Conservation (phyloP, 495 filamentous ascomycete genomes). For the Penicillium lividum region DNA sequence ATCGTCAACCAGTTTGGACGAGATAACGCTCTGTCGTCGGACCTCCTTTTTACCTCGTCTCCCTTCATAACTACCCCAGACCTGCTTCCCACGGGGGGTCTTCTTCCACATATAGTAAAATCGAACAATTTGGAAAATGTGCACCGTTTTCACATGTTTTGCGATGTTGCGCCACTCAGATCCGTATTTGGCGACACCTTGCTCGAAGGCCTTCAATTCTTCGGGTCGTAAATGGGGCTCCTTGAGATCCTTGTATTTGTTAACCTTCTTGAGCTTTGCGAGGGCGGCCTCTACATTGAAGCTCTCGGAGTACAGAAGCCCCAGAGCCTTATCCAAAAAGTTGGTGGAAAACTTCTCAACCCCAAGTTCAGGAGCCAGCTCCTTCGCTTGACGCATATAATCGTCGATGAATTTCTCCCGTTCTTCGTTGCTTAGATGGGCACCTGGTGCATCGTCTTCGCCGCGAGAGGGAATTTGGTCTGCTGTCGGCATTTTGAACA, state of each 20-base stretch:
- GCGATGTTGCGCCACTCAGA: constrained; percentile 85
- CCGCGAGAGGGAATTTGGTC: constrained; percentile 47
- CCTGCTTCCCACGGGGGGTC: constrained; percentile 74
- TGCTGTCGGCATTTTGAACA: constrained; percentile 54
- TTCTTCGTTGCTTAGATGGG: constrained; percentile 40
- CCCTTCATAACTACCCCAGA: constrained; percentile 87
- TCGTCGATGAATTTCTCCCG: constrained; percentile 63
- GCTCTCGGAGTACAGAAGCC: constrained; percentile 67
- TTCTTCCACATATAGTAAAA: constrained; percentile 99
- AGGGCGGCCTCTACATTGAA: constrained; percentile 75
- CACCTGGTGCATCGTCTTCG: constrained; percentile 46
- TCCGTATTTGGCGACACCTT: constrained; percentile 86
- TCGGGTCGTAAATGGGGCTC: constrained; percentile 79
- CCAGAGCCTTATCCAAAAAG: constrained; percentile 81
- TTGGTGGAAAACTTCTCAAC: constrained; percentile 75
- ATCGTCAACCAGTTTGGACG: constrained; percentile 75
- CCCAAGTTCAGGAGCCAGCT: constrained; percentile 60
- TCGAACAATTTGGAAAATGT: constrained; percentile 75
- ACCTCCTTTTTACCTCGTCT: constrained; percentile 87
- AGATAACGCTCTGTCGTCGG: constrained; percentile 56
- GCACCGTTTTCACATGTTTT: constrained; percentile 74
- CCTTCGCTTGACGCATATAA: constrained; percentile 70
- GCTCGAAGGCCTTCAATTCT: constrained; percentile 87
- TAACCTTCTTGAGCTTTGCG: constrained; percentile 62
- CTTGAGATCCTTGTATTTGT: constrained; percentile 74